Evolutionary conservation across 1,284 basidiomycete genomes (phyloP), one percentile per base, ranked within the genome.

Genomic region (Clitocybe nebularis): DNA sequence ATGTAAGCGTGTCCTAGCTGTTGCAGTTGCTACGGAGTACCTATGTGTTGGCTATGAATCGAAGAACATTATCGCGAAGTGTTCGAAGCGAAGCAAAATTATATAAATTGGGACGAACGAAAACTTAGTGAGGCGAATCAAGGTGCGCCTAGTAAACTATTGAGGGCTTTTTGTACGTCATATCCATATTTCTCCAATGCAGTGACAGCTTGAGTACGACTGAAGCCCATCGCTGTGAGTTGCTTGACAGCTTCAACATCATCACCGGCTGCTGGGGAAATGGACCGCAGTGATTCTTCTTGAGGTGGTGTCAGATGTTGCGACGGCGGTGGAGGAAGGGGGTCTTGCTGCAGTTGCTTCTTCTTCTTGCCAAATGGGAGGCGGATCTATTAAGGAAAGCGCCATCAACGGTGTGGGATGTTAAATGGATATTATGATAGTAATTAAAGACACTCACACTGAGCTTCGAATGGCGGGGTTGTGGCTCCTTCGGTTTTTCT

Each of bases 161-260:
- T 88, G 41, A 89, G 65, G 17, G 89, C 86, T 50, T 71, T 75
- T 56, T 73, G 79, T 25, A 91, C 70, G 57, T 90, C 82, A 56
- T 90, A 90, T 45, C 77, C 79, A 55, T 83, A 69, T 46, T 72
- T 74, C 62, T 93, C 89, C 10, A 93, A 69, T 13, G 89, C 87
- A 19, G 69, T 70, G 5, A 93, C 74, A 0, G 86, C 85, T 59
- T 90, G 81, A n/a, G 69, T 63, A 36, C 89, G 77, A 52, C 75
- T 82, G 69, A 93, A 93, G 26, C 90, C 89, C 89, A 93, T 92
- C 21, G 72, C 75, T 36, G 76, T 77, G 33, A 93, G 67, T 53
- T 84, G 81, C 58, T 86, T 90, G 23, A 93, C 85, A 0, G 79
- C 67, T 50, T 84, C 81, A 4, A 84, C 79, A 49, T 92, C 89